Evolutionary conservation across 441 rosid species (phyloP).

Genomic region (Pelargonium citronellum): DNA sequence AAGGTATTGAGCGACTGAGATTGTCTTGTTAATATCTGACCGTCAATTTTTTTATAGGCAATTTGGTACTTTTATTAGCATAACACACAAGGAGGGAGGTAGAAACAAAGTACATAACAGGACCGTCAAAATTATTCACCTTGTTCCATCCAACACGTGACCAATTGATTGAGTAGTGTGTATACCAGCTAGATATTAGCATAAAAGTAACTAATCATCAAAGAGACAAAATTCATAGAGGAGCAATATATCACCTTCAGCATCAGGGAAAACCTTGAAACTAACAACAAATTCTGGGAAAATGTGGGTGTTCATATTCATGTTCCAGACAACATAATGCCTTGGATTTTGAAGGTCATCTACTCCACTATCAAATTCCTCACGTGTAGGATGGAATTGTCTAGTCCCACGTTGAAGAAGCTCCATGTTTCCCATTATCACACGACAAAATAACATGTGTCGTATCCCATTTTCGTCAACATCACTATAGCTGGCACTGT

Average conservation of each 20-base stretch:
- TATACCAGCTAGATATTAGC: slow-evolving; percentile 9
- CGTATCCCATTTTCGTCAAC: slow-evolving; percentile 77
- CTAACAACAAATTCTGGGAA: slow-evolving; percentile 87
- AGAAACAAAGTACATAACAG: too few relatives aligned
- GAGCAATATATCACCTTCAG: slow-evolving; percentile 66
- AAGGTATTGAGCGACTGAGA: slow-evolving; percentile 23
- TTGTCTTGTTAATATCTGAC: slow-evolving; percentile 28
- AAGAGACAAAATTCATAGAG: slow-evolving; percentile 16
- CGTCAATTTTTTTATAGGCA: slow-evolving; percentile 13
- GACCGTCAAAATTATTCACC: slow-evolving; percentile 34
- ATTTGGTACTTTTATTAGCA: too few relatives aligned
- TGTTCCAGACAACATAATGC: slow-evolving; percentile 69
- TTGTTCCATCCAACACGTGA: slow-evolving; percentile 37
- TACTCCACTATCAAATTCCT: slow-evolving; percentile 76
- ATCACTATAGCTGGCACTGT: slow-evolving; percentile 83
- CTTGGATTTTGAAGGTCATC: slow-evolving; percentile 71
- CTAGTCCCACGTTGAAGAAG: slow-evolving; percentile 48
- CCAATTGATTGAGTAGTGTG: slow-evolving; percentile 28
- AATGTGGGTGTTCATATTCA: slow-evolving; percentile 84
- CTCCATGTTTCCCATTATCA: slow-evolving; percentile 96
- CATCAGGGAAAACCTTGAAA: slow-evolving; percentile 63
- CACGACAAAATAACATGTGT: slow-evolving; percentile 71
- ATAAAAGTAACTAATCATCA: background rate
- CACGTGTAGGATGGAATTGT: slow-evolving; percentile 62
- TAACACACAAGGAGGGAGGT: too few relatives aligned